Base-by-base conservation (phyloP, 1,284 basidiomycete genomes). In the Puccinia horiana region DNA sequence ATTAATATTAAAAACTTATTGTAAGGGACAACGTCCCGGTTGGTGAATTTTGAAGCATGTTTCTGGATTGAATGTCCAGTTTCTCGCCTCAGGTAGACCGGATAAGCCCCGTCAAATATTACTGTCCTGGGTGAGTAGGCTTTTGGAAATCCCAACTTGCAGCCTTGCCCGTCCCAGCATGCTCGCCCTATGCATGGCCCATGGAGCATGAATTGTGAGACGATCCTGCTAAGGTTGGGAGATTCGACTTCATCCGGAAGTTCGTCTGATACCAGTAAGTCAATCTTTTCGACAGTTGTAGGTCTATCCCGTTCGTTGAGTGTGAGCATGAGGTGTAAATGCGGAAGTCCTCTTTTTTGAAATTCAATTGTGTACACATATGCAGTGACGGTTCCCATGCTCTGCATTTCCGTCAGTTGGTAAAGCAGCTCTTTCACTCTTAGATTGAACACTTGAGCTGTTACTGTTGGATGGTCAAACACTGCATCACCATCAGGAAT, bases 351-450 rank as follows among this genome's bases (percentile, higher is more conserved):
- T 9, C 54, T 26, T 76, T 76, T 76, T 42, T 76, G 74, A 61
- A 76, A 76, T 52, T 76, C 74, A 40, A 76, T 76, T n/a, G 75
- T 65, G 42, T 76, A 76, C 29, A 76, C 54, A 63, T 76, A 76
- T 1, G 40, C 18, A 1, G 35, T 26, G 1, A 77, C 76, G 5
- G 11, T 32, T 1, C 76, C 76, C 0, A 77, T 16, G 6, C 52
- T 1, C 16, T 61, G 3, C n/a, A 56, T 35, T 6, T 32, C 18
- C 3, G 23, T 20, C 20, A 76, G n/a, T 18, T 76, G 49, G 20
- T 12, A 35, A 6, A 70, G n/a, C 6, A 70, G 40, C 20, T 42
- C 37, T 37, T 63, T 58, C 3, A 76, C 26, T n/a, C 63, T 76
- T 6, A 76, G 4, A 12, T 42, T 20, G 42, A 76, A 76, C 1